Evolutionary conservation across 2,329 filamentous ascomycete genomes (phyloP).

Genomic region (Macroventuria anomochaeta): DNA sequence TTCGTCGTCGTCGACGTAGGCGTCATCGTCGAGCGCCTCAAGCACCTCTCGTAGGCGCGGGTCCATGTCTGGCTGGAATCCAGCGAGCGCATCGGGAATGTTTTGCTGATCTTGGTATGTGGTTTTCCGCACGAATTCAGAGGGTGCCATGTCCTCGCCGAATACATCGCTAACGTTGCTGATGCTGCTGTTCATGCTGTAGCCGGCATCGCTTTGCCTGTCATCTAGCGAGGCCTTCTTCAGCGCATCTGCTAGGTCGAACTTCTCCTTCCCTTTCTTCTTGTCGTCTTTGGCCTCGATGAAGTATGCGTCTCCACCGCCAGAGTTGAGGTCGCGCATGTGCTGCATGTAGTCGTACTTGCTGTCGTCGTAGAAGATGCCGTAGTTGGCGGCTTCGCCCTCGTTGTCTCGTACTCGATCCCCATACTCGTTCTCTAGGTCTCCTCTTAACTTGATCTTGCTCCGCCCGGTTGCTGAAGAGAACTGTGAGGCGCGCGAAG

Average conservation of each 20-base stretch:
- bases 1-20: constrained; percentile 85
- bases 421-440: constrained; percentile 78
- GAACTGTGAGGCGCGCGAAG: constrained; percentile 11
- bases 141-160: constrained; percentile 77
- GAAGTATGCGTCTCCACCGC: constrained; percentile 76
- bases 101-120: constrained; percentile 95
- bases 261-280: constrained; percentile 74
- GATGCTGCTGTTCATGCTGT: constrained; percentile 53
- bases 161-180: constrained; percentile 61
- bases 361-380: constrained; percentile 93
- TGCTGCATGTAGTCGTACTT: constrained; percentile 99
- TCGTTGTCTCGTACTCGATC: constrained; percentile 81
- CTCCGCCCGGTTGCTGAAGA: constrained; percentile 47
- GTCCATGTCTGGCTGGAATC: constrained; percentile 98
- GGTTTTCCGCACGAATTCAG: constrained; percentile 75
- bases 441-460: constrained; percentile 71
- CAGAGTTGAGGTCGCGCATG: constrained; percentile 77
- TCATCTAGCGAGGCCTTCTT: constrained; percentile 56
- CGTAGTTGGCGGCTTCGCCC: constrained; percentile 92
- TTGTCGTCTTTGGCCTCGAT: constrained; percentile 73
- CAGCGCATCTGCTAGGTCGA: constrained; percentile 82
- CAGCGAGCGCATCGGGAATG: constrained; percentile 86
- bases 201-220: constrained; percentile 49
- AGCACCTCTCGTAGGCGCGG: constrained; percentile 87
- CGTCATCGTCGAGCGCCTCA: constrained; percentile 93